Percentiles rank a stretch among this genome's conserved stretches.
Evolutionary conservation across 106 monocot species (phyloP).

Genomic region (Dendrobium catenatum): DNA sequence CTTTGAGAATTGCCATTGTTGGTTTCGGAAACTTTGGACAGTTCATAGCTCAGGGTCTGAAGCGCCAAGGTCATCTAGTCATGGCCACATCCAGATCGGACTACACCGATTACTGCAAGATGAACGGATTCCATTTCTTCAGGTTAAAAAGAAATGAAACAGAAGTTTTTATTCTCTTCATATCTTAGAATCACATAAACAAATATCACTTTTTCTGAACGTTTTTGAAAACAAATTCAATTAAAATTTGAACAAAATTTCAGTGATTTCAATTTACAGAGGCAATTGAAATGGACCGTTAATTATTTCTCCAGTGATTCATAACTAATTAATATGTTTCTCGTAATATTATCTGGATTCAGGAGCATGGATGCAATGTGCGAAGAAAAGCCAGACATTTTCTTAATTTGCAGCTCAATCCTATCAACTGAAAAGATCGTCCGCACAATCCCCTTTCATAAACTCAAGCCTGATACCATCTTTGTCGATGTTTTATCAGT

Average conservation of each 20-base stretch:
- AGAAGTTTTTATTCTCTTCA: too few relatives aligned
- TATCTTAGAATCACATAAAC: too few relatives aligned
- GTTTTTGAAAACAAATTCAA: too few relatives aligned
- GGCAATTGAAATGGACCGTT: too few relatives aligned
- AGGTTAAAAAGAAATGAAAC: not conserved
- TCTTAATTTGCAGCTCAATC: conserved; percentile 52
- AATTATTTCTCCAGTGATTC: too few relatives aligned
- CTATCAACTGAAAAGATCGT: conserved; percentile 48
- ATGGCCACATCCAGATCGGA: conserved; percentile 53
- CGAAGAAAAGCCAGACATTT: conserved; percentile 46
- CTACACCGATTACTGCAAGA: conserved; percentile 35
- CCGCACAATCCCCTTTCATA: conserved; percentile 38
- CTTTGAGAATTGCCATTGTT: conserved; percentile 34
- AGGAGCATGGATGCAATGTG: conserved; percentile 39
- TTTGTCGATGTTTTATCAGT: conserved; percentile 62
- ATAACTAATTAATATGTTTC: too few relatives aligned
- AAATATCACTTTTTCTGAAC: too few relatives aligned
- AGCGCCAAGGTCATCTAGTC: conserved; percentile 43
- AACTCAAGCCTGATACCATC: conserved; percentile 41
- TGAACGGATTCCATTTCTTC: conserved; percentile 28
- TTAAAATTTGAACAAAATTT: too few relatives aligned
- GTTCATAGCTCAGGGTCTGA: conserved; percentile 42
- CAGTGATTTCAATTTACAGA: too few relatives aligned
- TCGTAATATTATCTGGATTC: not conserved
- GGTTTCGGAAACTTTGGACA: conserved; percentile 72